Base-by-base conservation (phyloP, 2,329 filamentous ascomycete genomes). In the Aspergillus niger region DNA sequence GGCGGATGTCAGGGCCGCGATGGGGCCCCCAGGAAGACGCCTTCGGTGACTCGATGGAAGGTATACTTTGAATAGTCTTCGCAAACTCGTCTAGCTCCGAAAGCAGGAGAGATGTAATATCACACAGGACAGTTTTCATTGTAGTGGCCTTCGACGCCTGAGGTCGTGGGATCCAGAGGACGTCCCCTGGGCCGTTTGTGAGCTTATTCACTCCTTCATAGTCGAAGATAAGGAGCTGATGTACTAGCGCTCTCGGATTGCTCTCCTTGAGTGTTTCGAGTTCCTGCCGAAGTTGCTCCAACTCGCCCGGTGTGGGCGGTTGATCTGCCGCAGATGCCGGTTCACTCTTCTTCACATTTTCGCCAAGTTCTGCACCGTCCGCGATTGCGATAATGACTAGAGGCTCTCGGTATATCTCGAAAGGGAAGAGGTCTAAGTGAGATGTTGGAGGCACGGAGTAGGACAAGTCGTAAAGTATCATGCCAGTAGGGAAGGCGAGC, bases 401-500 rank as follows among this genome's bases (percentile, higher is more conserved):
- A 8, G 92, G 90, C 74, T 96, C 91, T 68, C 93, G 86, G 75
- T 91, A 96, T 47, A 94, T 82, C 74, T 99, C 95, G 80, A 97
- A 97, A 1, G 95, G 93, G 39, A 90, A 90, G 43, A 96, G 80
- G 20, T 91, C 85, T 47, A 91, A 81, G 72, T 96, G 91, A 32
- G 91, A 91, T 32, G 88, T 84, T n/a, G 91, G 88, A 24, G 92
- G 90, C 58, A 90, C 82, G 70, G 92, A 89, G 62, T 91, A 92
- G 60, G 90, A 88, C 63, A 97, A 85, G 74, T 97, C 90, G 82
- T 95, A 97, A 69, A 97, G 84, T 63, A 98, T 89, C 70, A 89
- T 88, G 62, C 94, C 94, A 67, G 88, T 86, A 10, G 92, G 92
- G 76, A 95, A 97, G 13, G 90, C 91, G 70, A 95, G 81, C 43